These are phyloP conservation scores for Fomitopsis serialis DNA, from an alignment of 768 basidiomycete species.

Conservation along the genomic window DNA sequence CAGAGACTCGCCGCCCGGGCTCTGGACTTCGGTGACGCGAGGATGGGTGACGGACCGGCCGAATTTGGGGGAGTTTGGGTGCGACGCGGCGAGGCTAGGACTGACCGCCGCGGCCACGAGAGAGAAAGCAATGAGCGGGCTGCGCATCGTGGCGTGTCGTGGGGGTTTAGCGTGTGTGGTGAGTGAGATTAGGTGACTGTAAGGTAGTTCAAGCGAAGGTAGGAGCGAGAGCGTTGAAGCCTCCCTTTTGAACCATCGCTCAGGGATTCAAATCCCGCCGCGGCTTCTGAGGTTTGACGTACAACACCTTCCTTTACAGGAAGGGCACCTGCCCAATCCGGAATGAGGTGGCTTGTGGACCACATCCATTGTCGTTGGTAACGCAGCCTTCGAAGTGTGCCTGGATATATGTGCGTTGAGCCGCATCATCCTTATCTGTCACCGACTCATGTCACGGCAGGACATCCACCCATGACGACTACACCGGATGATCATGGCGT, in stretches of 20 bases:
- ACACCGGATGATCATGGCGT: no score
- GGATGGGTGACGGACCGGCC: constrained; percentile 7
- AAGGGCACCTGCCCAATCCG: constrained; percentile 1
- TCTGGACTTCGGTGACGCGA: constrained; percentile 5
- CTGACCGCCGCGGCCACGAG: constrained; percentile 22
- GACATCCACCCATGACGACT: no score
- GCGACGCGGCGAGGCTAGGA: constrained; percentile 17
- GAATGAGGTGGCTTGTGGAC: not conserved
- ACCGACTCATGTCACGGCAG: no score
- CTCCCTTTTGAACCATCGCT: constrained; percentile 6
- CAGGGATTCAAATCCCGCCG: constrained; percentile 17
- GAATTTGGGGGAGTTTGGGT: constrained; percentile 16
- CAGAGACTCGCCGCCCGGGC: not conserved
- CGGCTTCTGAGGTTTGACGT: constrained; percentile 17
- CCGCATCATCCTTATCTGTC: no score
- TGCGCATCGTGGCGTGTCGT: constrained; percentile 17
- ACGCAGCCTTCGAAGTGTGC: no score
- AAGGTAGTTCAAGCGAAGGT: constrained; percentile 3
- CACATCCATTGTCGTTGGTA: no score
- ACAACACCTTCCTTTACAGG: constrained; percentile 15
- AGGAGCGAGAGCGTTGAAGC: not conserved
- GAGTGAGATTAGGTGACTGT: not conserved
- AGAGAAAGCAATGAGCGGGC: constrained; percentile 24
- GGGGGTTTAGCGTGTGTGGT: constrained; percentile 7
- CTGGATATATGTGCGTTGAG: no score